Percentiles rank a stretch among this genome's conserved stretches.
phyloP scores from a whole-genome alignment of 202 grass and related monocot species.

The Setaria viridis region DNA sequence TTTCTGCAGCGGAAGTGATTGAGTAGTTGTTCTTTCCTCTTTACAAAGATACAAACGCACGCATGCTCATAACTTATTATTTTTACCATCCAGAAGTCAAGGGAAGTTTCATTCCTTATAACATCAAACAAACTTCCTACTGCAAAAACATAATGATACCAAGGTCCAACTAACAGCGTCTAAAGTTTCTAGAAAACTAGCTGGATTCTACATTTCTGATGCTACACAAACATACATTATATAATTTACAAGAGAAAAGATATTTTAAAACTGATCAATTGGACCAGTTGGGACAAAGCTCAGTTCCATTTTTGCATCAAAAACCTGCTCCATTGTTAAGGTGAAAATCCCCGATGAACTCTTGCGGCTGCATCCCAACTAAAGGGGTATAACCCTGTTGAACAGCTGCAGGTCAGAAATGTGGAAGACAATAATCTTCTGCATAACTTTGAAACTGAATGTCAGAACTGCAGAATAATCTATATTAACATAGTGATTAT shows the following conservation, averaged over 20 bases:
- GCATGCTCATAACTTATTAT: not conserved
- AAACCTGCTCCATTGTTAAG: slow-evolving; percentile 52
- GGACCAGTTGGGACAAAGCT: not conserved
- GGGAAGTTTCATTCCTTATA: not conserved
- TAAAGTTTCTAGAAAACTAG: slow-evolving; percentile 10
- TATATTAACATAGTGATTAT: not conserved
- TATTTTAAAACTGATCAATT: slow-evolving; percentile 1
- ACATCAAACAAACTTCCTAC: not conserved
- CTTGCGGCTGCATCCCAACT: slow-evolving; percentile 59
- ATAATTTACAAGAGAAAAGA: not conserved
- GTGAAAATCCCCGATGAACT: slow-evolving; percentile 58
- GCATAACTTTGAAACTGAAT: not conserved
- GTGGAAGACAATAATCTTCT: not conserved
- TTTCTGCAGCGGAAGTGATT: not conserved
- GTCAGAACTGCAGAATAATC: slow-evolving; percentile 18
- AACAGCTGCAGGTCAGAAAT: slow-evolving; percentile 41
- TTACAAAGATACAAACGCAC: not conserved
- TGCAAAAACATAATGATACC: not conserved
- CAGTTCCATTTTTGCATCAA: slow-evolving; percentile 17
- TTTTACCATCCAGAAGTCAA: not conserved
- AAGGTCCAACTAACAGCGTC: not conserved
- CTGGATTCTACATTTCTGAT: not conserved
- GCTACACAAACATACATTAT: slow-evolving; percentile 11
- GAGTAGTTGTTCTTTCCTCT: not conserved
- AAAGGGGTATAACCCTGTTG: slow-evolving; percentile 56